Evolutionary conservation across 164 flowering plant genomes (phyloP), one percentile per base, ranked within the genome.

Genomic region (Magnolia sinica): DNA sequence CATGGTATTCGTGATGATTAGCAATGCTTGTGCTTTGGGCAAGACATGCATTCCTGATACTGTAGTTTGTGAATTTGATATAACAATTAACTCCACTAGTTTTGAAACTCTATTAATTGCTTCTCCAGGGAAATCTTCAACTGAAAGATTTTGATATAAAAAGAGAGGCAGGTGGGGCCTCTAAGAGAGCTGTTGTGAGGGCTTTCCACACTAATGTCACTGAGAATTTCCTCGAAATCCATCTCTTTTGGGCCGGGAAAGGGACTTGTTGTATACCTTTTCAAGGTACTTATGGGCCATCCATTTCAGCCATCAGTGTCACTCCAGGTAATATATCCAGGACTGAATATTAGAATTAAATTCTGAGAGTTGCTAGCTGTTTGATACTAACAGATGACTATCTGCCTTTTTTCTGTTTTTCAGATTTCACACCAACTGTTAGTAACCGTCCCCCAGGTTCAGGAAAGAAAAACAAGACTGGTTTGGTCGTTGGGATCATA

Each of bases 201-300:
- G n/a, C 76, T 4, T 87, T 82, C 74, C 85, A 71, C 11, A 86
- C 78, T 55, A 64, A 18, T 31, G 98, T 96, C 69, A 72, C 88
- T 4, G 86, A 88, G 73, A 93, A 92, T 71, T 85, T 84, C 78
- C 83, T 95, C 49, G 99, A 95, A 75, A 83, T 95, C 68, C 97
- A 93, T 86, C 88, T 95, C 20, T 91, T 91, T 76, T 95, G 99
- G 99, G 94, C 95, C 81, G 99, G 98, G 67, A 95, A 93, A 76
- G 98, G 99, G 72, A 92, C 98, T 50, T 92, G 96, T 75, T 93
- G 97, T 82, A 85, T 91, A 67, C 99, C 99, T 76, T 8, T 0
- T 20, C 91, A 80, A 82, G 97, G 95, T 45, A 72, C 83, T 13
- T 96, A 90, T 83, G 99, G 99, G 72, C 98, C 99, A 68, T 82